Evolutionary conservation across 352 stramenopile species (phyloP), one percentile per base, ranked within the genome.

Genomic region (Phytophthora macrochlamydospora): DNA sequence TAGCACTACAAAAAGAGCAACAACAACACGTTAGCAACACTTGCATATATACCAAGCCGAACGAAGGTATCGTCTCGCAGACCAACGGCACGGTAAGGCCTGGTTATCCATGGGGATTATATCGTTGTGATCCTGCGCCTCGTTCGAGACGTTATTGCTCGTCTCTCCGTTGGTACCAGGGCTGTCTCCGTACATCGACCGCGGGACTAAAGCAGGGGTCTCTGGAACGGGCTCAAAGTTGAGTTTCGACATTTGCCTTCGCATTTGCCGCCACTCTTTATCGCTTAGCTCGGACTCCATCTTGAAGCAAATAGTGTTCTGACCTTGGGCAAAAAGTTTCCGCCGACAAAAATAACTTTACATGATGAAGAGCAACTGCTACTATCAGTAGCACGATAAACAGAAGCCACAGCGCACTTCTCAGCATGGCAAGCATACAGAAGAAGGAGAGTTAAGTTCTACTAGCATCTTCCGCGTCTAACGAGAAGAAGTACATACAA

Each of bases 181-280:
- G 18, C 18, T 62, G 35, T 65, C 55, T 14, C 35, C 57, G 37
- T 83, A 86, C 2, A 79, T 33, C 31, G 74, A 78, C 5, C 74
- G 61, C 37, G 76, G 74, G 4, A 83, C 59, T 37, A 86, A 63
- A 42, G 57, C 45, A 24, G 81, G 81, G 4, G 79, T 87, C 76
- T 90, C 81, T 0, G 78, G 81, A 31, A 90, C 78, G 7, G 81
- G 76, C n/a, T 88, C 81, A 35, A 90, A 90, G 35, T 79, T 64
- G n/a, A 90, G 76, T 51, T 77, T 80, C 31, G 76, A 52, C 46
- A 90, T 69, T 54, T 76, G 71, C 6, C 81, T 77, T 1, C 78
- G 71, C 76, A 85, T 88, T 63, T 88, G 74, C 9, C 81, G 75
- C 81, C 81, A 90, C 49, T 88, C 78, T 5, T 71, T 63, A 51